A percentile compares a stretch with the other conserved stretches of the same genome.
Conservation (phyloP, 2,329 filamentous ascomycete species). For the Fonsecaea pedrosoi region DNA sequence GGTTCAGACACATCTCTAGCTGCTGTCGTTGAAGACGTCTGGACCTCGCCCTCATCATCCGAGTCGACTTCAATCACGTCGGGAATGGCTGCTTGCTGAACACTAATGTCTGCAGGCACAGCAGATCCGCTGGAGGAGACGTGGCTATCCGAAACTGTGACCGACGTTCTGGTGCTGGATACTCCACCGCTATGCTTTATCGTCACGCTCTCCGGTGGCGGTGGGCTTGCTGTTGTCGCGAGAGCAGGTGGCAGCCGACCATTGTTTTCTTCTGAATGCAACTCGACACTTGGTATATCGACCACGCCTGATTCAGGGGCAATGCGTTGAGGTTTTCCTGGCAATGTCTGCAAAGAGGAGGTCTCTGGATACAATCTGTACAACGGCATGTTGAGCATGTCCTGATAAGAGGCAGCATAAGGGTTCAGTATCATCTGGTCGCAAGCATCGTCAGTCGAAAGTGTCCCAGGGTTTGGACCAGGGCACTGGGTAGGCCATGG, state of each 20-base stretch:
- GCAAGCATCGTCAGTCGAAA: background rate
- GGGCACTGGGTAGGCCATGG: slow-evolving; percentile 9
- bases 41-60: slow-evolving; percentile 15
- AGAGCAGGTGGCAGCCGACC: background rate
- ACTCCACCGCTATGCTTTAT: background rate
- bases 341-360: slow-evolving; percentile 3
- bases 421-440: slow-evolving; percentile 27
- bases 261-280: background rate
- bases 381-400: slow-evolving; percentile 34
- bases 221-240: background rate
- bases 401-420: slow-evolving; percentile 29
- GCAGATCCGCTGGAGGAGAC: background rate
- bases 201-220: background rate
- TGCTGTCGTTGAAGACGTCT: background rate
- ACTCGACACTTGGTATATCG: background rate
- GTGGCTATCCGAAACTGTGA: background rate
- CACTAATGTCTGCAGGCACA: background rate
- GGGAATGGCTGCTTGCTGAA: background rate
- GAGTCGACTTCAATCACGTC: slow-evolving; percentile 8
- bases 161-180: background rate
- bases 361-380: slow-evolving; percentile 16
- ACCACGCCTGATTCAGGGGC: background rate
- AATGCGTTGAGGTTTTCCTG: background rate
- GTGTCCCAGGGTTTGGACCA: background rate
- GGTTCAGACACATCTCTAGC: background rate